Evolutionary conservation across 495 filamentous ascomycete species (phyloP), one percentile per base, ranked within the genome.

Genomic region (Polyplosphaeria fusca): DNA sequence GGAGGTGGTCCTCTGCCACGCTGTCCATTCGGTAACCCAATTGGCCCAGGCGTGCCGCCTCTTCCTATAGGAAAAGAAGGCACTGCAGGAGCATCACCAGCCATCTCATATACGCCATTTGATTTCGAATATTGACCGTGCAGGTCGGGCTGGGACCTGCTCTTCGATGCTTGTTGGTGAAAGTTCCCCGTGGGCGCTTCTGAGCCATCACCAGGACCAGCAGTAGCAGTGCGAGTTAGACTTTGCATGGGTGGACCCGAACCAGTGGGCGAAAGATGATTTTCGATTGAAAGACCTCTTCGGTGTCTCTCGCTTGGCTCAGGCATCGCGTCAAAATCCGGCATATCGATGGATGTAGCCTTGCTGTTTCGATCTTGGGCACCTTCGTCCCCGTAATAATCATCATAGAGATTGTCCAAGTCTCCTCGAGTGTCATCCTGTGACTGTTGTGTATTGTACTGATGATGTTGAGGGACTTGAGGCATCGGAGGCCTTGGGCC

Each of bases 311-410:
- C 55, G 16, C 63, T 67, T 23, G 73, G 47, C 1, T 72, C 52
- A 2, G 82, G 78, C 25, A 83, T 75, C 2, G 80, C 79, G 72
- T 91, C 86, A 55, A 92, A 92, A 64, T 90, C 82, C 2, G 87
- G 87, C 72, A 85, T 84, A 12, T 90, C 79, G 39, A 70, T 70
- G 28, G 70, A 66, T 4, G 56, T 9, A n/a, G 52, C 57, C 18
- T 58, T 60, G 47, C 52, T 65, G 14, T 51, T 14, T 23, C 51
- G 38, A 13, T 55, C 25, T 9, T 30, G 49, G 1, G 46, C 20
- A 13, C 14, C 19, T 4, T 42, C 35, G 23, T 39, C 47, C 4
- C 76, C 76, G 48, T 80, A 82, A 59, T 84, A 84, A 35, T 77
- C 63, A 64, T 81, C 80, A 47, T 82, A 84, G 16, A 82, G 71